Percentiles rank a stretch among this genome's conserved stretches.
These are phyloP conservation scores for Calonectria pauciramosa DNA, from an alignment of 2,329 filamentous ascomycete genomes.

Conservation along the genomic window DNA sequence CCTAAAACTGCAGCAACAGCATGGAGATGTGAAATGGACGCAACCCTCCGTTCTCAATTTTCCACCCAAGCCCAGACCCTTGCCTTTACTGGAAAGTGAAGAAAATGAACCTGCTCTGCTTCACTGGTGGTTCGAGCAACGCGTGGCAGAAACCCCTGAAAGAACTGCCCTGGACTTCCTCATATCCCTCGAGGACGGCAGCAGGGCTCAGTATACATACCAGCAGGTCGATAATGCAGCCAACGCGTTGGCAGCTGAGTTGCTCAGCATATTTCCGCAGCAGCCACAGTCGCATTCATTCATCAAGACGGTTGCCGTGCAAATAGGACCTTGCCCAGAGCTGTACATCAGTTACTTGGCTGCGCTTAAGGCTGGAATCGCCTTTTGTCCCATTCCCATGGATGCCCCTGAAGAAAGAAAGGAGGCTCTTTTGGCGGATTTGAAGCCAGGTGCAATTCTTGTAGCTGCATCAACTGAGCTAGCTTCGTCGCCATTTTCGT, in stretches of 20 bases:
- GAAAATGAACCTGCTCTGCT: background rate
- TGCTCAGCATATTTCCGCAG: background rate
- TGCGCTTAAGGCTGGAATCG: background rate
- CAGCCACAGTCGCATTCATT: background rate
- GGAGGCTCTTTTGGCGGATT: background rate
- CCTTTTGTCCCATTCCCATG: background rate
- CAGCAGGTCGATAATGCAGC: background rate
- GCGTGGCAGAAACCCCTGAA: background rate
- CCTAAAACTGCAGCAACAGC: background rate
- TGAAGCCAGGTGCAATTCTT: background rate
- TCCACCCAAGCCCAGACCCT: background rate
- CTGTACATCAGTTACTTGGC: conserved; percentile 4
- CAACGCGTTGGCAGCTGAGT: background rate
- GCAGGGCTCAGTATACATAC: background rate
- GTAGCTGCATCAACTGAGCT: background rate
- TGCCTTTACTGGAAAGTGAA: background rate
- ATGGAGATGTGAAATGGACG: background rate
- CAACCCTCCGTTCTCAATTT: background rate
- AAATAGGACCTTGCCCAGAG: background rate
- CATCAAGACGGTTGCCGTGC: background rate
- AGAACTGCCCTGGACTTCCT: background rate
- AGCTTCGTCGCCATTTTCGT: too few relatives aligned
- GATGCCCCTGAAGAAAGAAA: background rate
- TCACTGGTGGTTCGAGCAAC: background rate
- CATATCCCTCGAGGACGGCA: background rate